Percentiles rank a stretch among this genome's conserved stretches.
Conservation (phyloP, 1,284 basidiomycete species). For the Cutaneotrichosporon mucoides region DNA sequence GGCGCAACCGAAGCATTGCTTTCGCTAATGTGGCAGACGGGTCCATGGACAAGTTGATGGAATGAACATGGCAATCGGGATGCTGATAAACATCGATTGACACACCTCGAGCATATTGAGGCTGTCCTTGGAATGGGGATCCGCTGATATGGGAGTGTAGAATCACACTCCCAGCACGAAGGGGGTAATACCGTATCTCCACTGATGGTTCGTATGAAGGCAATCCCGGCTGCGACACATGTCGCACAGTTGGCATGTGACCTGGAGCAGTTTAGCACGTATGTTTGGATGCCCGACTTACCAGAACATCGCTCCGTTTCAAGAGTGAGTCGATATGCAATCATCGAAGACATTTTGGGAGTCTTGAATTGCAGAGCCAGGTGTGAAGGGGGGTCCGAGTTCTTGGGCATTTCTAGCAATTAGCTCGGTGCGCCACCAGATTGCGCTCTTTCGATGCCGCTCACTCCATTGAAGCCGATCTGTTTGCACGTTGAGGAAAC, state of each 20-base stretch:
- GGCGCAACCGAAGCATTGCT: constrained; percentile 66
- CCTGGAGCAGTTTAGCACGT: constrained; percentile 8
- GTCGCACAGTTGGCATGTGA: constrained; percentile 22
- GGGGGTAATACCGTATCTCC: constrained; percentile 69
- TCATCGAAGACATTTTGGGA: not conserved
- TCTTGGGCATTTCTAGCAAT: not conserved
- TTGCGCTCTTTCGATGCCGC: too few relatives aligned
- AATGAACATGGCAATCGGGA: constrained; percentile 47
- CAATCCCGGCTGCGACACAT: constrained; percentile 25
- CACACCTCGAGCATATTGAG: constrained; percentile 18
- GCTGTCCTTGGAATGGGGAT: constrained; percentile 59
- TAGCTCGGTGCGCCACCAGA: not conserved
- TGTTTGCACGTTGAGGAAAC: not conserved
- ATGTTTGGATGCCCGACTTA: constrained; percentile 1
- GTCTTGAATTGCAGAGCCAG: not conserved
- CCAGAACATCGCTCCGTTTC: constrained; percentile 11
- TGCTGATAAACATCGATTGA: constrained; percentile 44
- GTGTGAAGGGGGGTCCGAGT: not conserved
- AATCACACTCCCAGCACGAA: constrained; percentile 50
- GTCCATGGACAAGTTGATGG: constrained; percentile 59
- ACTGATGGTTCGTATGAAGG: constrained; percentile 9
- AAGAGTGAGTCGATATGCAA: constrained; percentile 9
- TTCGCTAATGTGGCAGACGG: constrained; percentile 66
- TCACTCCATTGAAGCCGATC: not conserved
- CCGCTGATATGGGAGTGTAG: constrained; percentile 65